Evolutionary conservation across 768 basidiomycete genomes (phyloP).

Genomic region (Podaxis pistillaris): DNA sequence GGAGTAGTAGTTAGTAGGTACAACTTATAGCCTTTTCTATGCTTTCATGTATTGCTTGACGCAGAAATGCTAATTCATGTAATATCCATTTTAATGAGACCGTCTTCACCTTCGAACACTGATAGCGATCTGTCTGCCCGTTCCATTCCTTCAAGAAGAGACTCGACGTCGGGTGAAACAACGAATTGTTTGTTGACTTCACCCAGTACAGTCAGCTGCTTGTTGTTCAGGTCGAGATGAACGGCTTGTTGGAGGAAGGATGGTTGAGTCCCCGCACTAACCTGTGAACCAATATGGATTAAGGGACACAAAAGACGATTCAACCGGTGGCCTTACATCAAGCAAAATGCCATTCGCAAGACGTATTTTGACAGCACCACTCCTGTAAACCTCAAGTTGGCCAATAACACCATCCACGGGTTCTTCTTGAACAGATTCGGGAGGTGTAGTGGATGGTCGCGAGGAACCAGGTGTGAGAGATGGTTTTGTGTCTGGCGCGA

Average conservation of each 20-base stretch:
- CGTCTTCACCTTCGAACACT: slow-evolving; percentile 39
- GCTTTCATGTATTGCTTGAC: neutral
- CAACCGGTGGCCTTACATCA: slow-evolving; percentile 55
- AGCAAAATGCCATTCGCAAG: slow-evolving; percentile 78
- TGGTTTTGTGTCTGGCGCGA: slow-evolving; percentile 59
- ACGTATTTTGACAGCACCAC: slow-evolving; percentile 85
- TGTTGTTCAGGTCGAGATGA: slow-evolving; percentile 58
- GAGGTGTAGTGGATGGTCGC: slow-evolving; percentile 25
- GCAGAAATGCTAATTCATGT: neutral
- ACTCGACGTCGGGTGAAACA: slow-evolving; percentile 80
- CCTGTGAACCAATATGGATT: slow-evolving; percentile 38
- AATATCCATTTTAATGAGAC: slow-evolving; percentile 55
- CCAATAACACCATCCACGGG: slow-evolving; percentile 78
- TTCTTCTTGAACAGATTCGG: slow-evolving; percentile 30
- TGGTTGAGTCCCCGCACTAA: slow-evolving; percentile 77
- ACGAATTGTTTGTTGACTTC: slow-evolving; percentile 84
- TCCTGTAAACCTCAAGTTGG: slow-evolving; percentile 80
- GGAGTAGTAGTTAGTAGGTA: neutral
- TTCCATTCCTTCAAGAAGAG: slow-evolving; percentile 67
- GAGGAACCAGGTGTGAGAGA: slow-evolving; percentile 25
- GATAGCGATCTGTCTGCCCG: slow-evolving; percentile 37
- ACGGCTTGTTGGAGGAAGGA: slow-evolving; percentile 90
- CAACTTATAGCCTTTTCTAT: neutral
- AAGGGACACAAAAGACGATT: neutral
- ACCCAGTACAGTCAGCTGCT: slow-evolving; percentile 72